Evolutionary conservation across 441 rosid species (phyloP).

Genomic region (Flueggea neowawraea): DNA sequence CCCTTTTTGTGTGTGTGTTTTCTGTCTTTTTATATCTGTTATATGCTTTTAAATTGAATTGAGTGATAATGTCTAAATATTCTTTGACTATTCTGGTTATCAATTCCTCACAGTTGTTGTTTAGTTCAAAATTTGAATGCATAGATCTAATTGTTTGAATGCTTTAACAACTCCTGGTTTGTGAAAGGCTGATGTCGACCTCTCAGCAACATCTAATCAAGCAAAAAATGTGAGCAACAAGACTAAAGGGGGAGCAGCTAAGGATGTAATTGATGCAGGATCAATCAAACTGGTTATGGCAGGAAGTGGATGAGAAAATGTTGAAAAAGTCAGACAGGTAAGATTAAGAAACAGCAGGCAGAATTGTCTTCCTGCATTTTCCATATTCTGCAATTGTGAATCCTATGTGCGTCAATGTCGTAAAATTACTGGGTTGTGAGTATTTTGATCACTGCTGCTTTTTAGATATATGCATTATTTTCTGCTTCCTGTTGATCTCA

Average conservation of each 20-base stretch:
- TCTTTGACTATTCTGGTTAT: conserved; percentile 8
- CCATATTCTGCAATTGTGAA: conserved; percentile 5
- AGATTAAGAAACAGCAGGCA: conserved; percentile 73
- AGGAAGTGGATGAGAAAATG: conserved; percentile 68
- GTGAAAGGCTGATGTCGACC: conserved; percentile 88
- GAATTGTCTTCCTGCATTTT: background rate
- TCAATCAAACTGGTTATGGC: conserved; percentile 72
- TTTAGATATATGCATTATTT: conserved; percentile 4
- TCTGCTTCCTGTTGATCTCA: conserved; percentile 14
- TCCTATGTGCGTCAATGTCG: background rate
- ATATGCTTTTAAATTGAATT: too few relatives aligned
- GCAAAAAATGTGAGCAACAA: conserved; percentile 51
- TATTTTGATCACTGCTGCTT: conserved; percentile 2
- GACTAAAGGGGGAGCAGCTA: conserved; percentile 32
- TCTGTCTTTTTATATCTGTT: too few relatives aligned
- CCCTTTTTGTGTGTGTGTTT: too few relatives aligned
- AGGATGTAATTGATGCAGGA: conserved; percentile 34
- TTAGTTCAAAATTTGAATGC: conserved; percentile 4
- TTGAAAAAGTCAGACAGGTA: conserved; percentile 75
- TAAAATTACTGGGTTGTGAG: background rate
- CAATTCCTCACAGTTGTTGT: conserved; percentile 1
- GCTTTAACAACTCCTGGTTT: conserved; percentile 64
- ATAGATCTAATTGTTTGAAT: too few relatives aligned
- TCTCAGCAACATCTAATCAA: conserved; percentile 67
- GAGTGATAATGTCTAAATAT: too few relatives aligned